Evolutionary conservation across 305 asterid species (phyloP).

Genomic region (Euphrasia arctica): DNA sequence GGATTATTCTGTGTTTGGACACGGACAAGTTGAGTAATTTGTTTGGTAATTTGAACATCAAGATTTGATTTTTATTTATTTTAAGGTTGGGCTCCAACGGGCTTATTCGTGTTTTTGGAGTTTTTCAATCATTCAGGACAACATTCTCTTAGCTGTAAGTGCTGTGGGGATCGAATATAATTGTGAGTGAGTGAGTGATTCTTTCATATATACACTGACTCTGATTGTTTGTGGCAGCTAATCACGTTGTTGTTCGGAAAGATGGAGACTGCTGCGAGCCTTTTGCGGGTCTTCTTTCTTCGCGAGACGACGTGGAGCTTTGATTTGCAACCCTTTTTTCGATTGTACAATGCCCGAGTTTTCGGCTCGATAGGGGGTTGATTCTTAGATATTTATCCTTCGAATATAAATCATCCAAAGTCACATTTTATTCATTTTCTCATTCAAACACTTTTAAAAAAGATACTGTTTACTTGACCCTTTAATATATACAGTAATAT

Average conservation of each 20-base stretch:
- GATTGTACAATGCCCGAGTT: too few species aligned
- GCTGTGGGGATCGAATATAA: background rate
- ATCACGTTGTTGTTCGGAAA: constrained; percentile 10
- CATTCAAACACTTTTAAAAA: too few species aligned
- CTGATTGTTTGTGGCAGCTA: constrained; percentile 21
- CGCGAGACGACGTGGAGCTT: constrained; percentile 15
- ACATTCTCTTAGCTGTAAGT: constrained; percentile 33
- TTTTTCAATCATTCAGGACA: constrained; percentile 29
- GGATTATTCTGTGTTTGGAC: constrained; percentile 33
- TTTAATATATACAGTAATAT: too few species aligned
- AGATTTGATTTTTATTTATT: constrained; percentile 9
- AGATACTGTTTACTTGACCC: too few species aligned
- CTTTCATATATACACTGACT: background rate
- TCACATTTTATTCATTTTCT: too few species aligned
- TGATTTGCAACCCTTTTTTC: background rate
- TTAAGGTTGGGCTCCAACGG: constrained; percentile 36
- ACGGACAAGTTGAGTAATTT: constrained; percentile 26
- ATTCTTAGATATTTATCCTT: too few species aligned
- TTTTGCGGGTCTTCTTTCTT: constrained; percentile 5
- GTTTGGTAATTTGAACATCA: constrained; percentile 25
- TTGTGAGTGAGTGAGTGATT: too few species aligned
- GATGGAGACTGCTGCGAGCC: constrained; percentile 22
- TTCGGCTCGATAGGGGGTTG: too few species aligned
- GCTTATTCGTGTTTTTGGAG: constrained; percentile 29
- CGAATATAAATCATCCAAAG: too few species aligned